Conservation (phyloP, 2,329 filamentous ascomycete genomes). For the Myriosclerotinia scirpicola region DNA sequence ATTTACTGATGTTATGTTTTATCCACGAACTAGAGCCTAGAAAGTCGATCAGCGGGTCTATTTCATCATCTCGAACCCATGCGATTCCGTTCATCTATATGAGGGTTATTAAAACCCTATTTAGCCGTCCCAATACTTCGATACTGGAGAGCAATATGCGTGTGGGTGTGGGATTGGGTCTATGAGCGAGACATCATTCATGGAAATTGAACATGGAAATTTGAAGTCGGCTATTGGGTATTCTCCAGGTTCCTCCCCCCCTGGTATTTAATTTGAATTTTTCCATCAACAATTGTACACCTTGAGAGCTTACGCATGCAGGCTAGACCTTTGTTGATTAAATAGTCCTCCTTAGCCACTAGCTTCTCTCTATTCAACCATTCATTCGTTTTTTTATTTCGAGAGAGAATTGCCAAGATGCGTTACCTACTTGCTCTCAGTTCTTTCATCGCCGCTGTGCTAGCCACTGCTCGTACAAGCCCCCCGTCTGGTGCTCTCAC, state of each 20-base stretch:
- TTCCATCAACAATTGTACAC: background rate
- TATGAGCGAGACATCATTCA: slow-evolving; percentile 3
- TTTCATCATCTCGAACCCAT: too few species aligned
- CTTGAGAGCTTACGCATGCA: background rate
- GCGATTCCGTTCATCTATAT: too few species aligned
- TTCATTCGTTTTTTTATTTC: slow-evolving; percentile 8
- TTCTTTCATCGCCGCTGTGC: slow-evolving; percentile 33
- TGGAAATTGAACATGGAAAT: background rate
- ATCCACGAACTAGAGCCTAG: too few species aligned
- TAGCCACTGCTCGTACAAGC: slow-evolving; percentile 43
- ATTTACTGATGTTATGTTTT: too few species aligned
- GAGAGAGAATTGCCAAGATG: slow-evolving; percentile 29
- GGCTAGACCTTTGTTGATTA: background rate
- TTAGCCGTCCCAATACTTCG: background rate
- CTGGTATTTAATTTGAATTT: slow-evolving; percentile 7
- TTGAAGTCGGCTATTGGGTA: background rate
- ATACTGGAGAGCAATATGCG: background rate
- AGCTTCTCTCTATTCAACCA: background rate
- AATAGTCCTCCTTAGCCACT: background rate
- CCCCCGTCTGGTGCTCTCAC: slow-evolving; percentile 50
- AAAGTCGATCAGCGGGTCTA: too few species aligned
- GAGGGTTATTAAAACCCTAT: too few species aligned
- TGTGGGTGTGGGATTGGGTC: slow-evolving; percentile 13
- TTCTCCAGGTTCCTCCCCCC: background rate
- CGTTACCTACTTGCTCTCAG: slow-evolving; percentile 34